A percentile compares a stretch with the other conserved stretches of the same genome.
Evolutionary conservation across 78 protist species (phyloP).

Genomic region (Protostelium mycophagum): DNA sequence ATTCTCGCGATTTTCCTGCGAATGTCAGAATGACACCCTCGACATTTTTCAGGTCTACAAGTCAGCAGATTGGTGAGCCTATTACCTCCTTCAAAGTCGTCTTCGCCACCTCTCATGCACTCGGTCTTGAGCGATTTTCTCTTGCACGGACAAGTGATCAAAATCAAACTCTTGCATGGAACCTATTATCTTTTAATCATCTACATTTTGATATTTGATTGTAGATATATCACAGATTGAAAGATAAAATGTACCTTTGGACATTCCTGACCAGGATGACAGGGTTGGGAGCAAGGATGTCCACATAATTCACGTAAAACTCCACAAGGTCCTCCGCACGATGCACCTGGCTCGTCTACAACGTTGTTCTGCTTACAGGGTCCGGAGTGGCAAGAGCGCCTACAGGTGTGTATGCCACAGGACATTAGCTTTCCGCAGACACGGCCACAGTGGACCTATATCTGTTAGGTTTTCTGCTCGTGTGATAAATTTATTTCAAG

Average conservation of each 20-base stretch:
- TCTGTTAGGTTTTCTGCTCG: too few relatives aligned
- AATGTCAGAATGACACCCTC: background rate
- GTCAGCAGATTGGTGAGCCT: too few relatives aligned
- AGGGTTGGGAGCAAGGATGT: conserved; percentile 39
- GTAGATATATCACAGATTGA: background rate
- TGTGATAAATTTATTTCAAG: too few relatives aligned
- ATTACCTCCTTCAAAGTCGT: background rate
- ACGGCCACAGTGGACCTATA: conserved; percentile 15
- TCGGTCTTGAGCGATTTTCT: conserved; percentile 43
- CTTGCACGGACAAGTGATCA: conserved; percentile 41
- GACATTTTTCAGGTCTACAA: too few relatives aligned
- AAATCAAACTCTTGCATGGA: conserved; percentile 6
- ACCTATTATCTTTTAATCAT: background rate
- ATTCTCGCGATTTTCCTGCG: conserved; percentile 8
- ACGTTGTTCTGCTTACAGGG: conserved; percentile 10
- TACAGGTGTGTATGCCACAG: conserved; percentile 29
- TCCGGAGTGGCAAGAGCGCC: conserved; percentile 10
- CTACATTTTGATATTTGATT: background rate
- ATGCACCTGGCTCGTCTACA: background rate
- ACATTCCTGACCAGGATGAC: conserved; percentile 74
- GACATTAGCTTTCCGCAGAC: conserved; percentile 13
- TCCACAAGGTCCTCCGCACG: conserved; percentile 45
- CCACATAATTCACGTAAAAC: conserved; percentile 27
- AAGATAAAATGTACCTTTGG: conserved; percentile 11
- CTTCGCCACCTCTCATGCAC: conserved; percentile 32